Evolutionary conservation across 495 filamentous ascomycete species (phyloP).

Genomic region (Penicillium atrosanguineum): DNA sequence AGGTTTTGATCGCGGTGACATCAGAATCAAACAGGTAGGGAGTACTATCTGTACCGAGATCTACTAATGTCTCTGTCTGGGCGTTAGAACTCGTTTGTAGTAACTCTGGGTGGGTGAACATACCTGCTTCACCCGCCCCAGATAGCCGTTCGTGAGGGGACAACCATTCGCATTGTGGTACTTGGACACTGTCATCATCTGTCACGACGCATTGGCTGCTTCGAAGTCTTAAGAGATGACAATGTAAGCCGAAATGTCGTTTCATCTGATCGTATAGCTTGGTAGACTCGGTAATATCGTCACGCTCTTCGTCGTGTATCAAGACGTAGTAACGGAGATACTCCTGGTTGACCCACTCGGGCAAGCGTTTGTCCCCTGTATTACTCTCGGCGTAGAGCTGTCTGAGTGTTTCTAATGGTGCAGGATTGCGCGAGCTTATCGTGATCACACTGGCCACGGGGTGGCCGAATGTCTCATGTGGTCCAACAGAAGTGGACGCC

Average conservation of each 20-base stretch:
- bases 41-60: conserved; percentile 63
- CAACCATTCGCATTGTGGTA: conserved; percentile 83
- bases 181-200: conserved; percentile 84
- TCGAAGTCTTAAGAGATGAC: conserved; percentile 82
- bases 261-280: conserved; percentile 96
- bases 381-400: conserved; percentile 76
- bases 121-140: conserved; percentile 64
- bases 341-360: conserved; percentile 80
- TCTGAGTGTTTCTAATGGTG: conserved; percentile 79
- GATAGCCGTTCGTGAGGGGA: conserved; percentile 81
- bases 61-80: conserved; percentile 43
- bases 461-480: conserved; percentile 91
- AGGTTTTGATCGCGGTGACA: conserved; percentile 76
- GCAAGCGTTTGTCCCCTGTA: conserved; percentile 62
- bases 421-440: conserved; percentile 79
- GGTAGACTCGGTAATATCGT: conserved; percentile 86
- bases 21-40: conserved; percentile 91
- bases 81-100: conserved; percentile 16
- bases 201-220: conserved; percentile 82
- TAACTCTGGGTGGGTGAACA: background rate
- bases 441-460: conserved; percentile 95
- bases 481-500: conserved; percentile 68
- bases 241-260: conserved; percentile 91
- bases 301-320: conserved; percentile 93
- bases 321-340: conserved; percentile 94